Evolutionary conservation across 352 stramenopile species (phyloP), one percentile per base, ranked within the genome.

Genomic region (Globisporangium acanthophoron): DNA sequence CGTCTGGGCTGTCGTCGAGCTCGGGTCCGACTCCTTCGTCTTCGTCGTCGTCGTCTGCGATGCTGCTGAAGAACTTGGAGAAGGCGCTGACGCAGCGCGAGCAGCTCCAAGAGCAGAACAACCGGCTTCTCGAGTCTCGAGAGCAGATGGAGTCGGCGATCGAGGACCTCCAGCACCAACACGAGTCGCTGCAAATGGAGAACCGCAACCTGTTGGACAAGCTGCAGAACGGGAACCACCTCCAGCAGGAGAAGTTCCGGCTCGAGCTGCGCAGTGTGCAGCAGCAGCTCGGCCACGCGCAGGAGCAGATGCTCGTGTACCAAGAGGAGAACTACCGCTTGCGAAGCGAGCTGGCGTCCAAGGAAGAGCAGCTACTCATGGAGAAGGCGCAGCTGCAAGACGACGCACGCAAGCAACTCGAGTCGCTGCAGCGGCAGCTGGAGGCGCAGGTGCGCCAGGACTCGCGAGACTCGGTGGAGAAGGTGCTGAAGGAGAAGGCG

Each of bases 171-270:
- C 70, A 85, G 52, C 74, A 62, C 20, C 76, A 87, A 46, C 71
- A 81, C 12, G 78, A 88, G 31, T 69, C 78, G 0, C 69, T 90
- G 33, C 78, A 90, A 50, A 58, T 78, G 44, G 80, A 90, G 57
- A 90, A 90, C 54, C 73, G 76, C 44, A 80, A 74, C 21, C 31
- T 90, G 40, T 57, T 90, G 12, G 78, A 90, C 59, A 88, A 88
- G 59, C 40, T 85, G 11, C 79, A 87, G 50, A 88, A 76, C 54
- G 74, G 74, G 1, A 86, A 78, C 39, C 70, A 87, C 45, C 60
- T 87, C 37, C 78, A 90, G 57, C 78, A 88, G 50, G 80, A 90
- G 45, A 87, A 87, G 43, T 87, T 87, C 48, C 74, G 78, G 12
- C 64, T 87, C 31, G 80, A 90, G 56, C 33, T 90, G 21, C 72